Evolutionary conservation across 2,329 filamentous ascomycete species (phyloP).

Genomic region (Aspergillus tamarii): DNA sequence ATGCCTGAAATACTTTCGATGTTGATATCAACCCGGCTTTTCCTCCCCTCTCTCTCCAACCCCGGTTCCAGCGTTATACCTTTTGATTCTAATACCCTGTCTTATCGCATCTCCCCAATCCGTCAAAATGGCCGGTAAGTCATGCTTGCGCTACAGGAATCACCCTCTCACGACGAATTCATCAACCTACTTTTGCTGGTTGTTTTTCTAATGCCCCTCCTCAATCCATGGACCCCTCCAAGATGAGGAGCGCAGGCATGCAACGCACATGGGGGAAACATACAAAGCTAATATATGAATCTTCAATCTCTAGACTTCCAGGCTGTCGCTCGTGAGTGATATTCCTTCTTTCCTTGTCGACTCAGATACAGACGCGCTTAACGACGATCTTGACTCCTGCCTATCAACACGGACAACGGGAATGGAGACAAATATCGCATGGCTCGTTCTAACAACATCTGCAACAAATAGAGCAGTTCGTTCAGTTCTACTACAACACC

Average conservation of each 20-base stretch:
- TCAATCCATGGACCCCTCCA: conserved; percentile 21
- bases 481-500: conserved; percentile 85
- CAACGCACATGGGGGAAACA: neutral
- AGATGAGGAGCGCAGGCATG: conserved; percentile 2
- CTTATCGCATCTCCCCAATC: conserved; percentile 21
- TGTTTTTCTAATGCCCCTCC: conserved; percentile 24
- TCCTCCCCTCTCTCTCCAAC: conserved; percentile 8
- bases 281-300: neutral
- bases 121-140: conserved; percentile 43
- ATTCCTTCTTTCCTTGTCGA: neutral
- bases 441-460: conserved; percentile 21
- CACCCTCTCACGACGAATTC: neutral
- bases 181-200: neutral
- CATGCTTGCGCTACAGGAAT: neutral
- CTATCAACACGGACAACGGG: neutral
- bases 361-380: neutral
- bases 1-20: conserved; percentile 17
- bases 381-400: neutral
- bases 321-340: conserved; percentile 44
- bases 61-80: conserved; percentile 16
- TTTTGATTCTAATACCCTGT: conserved; percentile 11
- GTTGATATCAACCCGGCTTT: conserved; percentile 20
- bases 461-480: conserved; percentile 73
- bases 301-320: conserved; percentile 37
- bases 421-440: neutral